These are phyloP conservation scores for Dendrobium nobile DNA, from an alignment of 106 monocot species.

Conservation along the genomic window DNA sequence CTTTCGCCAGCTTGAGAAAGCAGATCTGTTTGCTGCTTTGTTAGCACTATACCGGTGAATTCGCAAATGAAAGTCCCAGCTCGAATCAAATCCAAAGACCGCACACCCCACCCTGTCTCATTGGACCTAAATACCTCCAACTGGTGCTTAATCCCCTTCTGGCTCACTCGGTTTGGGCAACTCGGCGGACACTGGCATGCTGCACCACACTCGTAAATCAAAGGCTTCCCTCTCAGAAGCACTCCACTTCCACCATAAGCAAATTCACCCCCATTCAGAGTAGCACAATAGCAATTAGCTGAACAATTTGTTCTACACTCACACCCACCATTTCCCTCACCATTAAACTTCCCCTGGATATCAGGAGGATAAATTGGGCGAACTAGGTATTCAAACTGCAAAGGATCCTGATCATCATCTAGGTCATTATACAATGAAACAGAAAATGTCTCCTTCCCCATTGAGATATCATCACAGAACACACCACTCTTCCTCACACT, in stretches of 20 bases:
- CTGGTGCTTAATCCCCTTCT: slow-evolving; percentile 52
- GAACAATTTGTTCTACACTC: slow-evolving; percentile 49
- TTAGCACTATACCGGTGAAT: slow-evolving; percentile 69
- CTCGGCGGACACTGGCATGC: slow-evolving; percentile 59
- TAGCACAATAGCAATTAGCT: slow-evolving; percentile 51
- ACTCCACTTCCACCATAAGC: slow-evolving; percentile 61
- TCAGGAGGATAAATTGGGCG: slow-evolving; percentile 43
- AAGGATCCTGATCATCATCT: slow-evolving; percentile 67
- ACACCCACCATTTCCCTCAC: slow-evolving; percentile 48
- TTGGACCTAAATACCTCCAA: slow-evolving; percentile 83
- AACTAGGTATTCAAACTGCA: slow-evolving; percentile 67
- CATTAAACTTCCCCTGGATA: slow-evolving; percentile 22
- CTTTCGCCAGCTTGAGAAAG: slow-evolving; percentile 43
- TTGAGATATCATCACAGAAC: slow-evolving; percentile 62
- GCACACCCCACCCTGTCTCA: slow-evolving; percentile 92
- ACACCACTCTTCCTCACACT: slow-evolving; percentile 47
- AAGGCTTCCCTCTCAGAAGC: slow-evolving; percentile 70
- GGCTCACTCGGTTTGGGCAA: slow-evolving; percentile 83
- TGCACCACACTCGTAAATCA: slow-evolving; percentile 83
- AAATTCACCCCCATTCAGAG: slow-evolving; percentile 75
- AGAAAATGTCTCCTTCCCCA: slow-evolving; percentile 58
- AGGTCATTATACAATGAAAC: slow-evolving; percentile 79
- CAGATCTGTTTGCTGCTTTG: slow-evolving; percentile 53
- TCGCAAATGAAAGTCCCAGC: slow-evolving; percentile 89
- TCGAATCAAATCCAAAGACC: slow-evolving; percentile 86